A percentile compares a stretch with the other conserved stretches of the same genome.
phyloP scores from a whole-genome alignment of 202 grass and related monocot genomes.

The Carex sylvatica region DNA sequence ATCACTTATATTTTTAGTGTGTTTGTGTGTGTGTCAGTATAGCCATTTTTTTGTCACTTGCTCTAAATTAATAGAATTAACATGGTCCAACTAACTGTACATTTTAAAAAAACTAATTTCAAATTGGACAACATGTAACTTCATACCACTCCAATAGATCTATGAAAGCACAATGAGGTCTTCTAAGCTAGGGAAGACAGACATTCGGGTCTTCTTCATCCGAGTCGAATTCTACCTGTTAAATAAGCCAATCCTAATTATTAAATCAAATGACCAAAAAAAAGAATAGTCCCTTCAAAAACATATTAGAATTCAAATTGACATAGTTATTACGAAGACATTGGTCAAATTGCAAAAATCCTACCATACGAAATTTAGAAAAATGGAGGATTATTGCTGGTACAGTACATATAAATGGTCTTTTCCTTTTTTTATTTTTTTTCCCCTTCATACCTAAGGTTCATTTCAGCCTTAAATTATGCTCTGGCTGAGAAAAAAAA shows the following conservation, averaged over 20 bases:
- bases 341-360: not conserved
- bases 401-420: not conserved
- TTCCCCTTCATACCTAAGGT: not conserved
- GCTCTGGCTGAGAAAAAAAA: not conserved
- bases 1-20: not conserved
- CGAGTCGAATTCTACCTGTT: constrained; percentile 82
- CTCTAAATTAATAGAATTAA: not conserved
- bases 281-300: not conserved
- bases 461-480: not conserved
- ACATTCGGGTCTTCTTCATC: constrained; percentile 84
- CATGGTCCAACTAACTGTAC: not conserved
- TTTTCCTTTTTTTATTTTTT: not conserved
- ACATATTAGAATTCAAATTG: not conserved
- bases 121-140: not conserved
- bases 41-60: not conserved
- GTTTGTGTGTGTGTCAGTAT: not conserved
- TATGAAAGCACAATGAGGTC: not conserved
- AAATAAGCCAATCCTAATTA: not conserved
- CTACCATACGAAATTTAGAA: not conserved
- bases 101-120: not conserved
- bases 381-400: not conserved
- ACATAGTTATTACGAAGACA: not conserved
- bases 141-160: not conserved
- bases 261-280: not conserved
- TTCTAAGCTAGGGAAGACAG: constrained; percentile 29